Percentiles rank a stretch among this genome's conserved stretches.
These are phyloP conservation scores for Teratosphaeria viscida DNA, from an alignment of 2,329 filamentous ascomycete species.

Conservation along the genomic window DNA sequence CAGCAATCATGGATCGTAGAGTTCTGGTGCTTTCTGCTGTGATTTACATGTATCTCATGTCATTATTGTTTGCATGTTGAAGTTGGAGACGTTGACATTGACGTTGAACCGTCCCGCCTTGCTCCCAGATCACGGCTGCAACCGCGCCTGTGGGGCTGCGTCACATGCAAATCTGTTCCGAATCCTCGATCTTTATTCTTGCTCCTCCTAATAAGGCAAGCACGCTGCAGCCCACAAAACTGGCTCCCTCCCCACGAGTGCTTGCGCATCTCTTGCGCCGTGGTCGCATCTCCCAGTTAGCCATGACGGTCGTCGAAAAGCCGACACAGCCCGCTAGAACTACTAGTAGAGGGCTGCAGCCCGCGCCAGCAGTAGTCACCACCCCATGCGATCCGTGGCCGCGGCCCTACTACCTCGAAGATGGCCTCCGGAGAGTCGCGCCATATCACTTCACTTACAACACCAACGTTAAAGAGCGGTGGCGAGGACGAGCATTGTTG, in stretches of 20 bases:
- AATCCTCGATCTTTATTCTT: neutral
- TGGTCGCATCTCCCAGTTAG: slow-evolving; percentile 25
- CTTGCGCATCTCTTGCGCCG: slow-evolving; percentile 42
- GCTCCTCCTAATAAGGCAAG: neutral
- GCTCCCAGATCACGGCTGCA: neutral
- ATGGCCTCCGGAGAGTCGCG: slow-evolving; percentile 67
- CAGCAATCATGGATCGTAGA: neutral
- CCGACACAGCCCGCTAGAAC: slow-evolving; percentile 18
- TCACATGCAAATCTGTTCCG: neutral
- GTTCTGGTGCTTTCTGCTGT: neutral
- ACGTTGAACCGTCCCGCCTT: neutral
- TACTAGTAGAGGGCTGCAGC: slow-evolving; percentile 23
- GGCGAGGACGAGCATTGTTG: slow-evolving; percentile 69
- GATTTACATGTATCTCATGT: neutral
- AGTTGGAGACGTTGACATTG: neutral
- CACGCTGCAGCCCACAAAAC: neutral
- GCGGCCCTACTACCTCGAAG: slow-evolving; percentile 71
- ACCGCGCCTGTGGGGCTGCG: neutral
- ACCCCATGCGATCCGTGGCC: slow-evolving; percentile 51
- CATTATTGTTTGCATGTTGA: neutral
- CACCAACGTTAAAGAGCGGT: slow-evolving; percentile 87
- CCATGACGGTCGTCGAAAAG: slow-evolving; percentile 17
- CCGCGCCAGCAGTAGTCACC: slow-evolving; percentile 39
- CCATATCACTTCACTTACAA: slow-evolving; percentile 95
- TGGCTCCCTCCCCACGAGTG: slow-evolving; percentile 44